Conservation (phyloP, 352 stramenopile genomes). For the Phytophthora pseudosyringae region DNA sequence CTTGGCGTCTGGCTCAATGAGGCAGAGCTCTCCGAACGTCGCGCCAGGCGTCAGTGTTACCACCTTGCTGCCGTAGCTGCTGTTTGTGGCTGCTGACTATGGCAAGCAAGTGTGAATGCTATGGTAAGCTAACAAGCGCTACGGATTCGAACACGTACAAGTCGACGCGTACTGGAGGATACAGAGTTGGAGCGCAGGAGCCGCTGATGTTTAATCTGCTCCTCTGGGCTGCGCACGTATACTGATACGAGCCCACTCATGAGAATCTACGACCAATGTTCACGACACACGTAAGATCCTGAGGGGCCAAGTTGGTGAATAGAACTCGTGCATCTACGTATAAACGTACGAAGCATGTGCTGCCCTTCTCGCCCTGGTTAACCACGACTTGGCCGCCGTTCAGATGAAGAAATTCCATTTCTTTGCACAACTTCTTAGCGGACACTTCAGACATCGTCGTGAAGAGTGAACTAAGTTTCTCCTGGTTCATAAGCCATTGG, state of each 20-base stretch:
- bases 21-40: slow-evolving; percentile 85
- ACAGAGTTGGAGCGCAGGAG: slow-evolving; percentile 53
- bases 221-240: slow-evolving; percentile 70
- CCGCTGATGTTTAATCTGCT: slow-evolving; percentile 71
- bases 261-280: slow-evolving; percentile 57
- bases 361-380: slow-evolving; percentile 85
- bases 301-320: not conserved
- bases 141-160: slow-evolving; percentile 35
- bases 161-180: slow-evolving; percentile 45
- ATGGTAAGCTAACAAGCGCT: not conserved
- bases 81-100: slow-evolving; percentile 42
- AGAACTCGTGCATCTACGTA: not conserved
- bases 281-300: not conserved
- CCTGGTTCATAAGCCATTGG: slow-evolving; percentile 86
- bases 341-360: slow-evolving; percentile 80
- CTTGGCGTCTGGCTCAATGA: slow-evolving; percentile 88
- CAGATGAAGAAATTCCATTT: slow-evolving; percentile 87
- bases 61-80: slow-evolving; percentile 72
- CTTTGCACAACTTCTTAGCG: slow-evolving; percentile 85
- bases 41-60: slow-evolving; percentile 75
- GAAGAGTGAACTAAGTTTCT: slow-evolving; percentile 88
- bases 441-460: slow-evolving; percentile 88
- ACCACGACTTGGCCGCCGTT: slow-evolving; percentile 73
- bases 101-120: slow-evolving; percentile 3
- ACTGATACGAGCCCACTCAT: slow-evolving; percentile 81